Conservation (phyloP, 352 stramenopile genomes). For the Globisporangium paroecandrum region DNA sequence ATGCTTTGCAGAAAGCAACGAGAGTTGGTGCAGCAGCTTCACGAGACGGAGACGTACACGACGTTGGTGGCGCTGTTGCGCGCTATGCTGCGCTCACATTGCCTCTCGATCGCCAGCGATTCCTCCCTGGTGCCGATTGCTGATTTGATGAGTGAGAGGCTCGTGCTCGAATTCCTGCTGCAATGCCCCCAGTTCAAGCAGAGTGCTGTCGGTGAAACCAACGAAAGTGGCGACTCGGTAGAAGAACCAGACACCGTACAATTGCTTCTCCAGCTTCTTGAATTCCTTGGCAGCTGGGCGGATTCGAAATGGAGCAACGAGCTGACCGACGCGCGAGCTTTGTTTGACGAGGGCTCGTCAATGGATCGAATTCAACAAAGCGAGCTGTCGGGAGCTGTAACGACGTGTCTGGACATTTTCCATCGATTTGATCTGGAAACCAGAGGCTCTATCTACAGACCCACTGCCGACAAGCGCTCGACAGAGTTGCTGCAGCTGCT, state of each 20-base stretch:
- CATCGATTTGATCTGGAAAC: slow-evolving; percentile 5
- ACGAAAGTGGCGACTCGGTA: not conserved
- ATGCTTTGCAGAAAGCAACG: slow-evolving; percentile 21
- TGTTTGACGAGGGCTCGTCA: not conserved
- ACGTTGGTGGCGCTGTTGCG: slow-evolving; percentile 28
- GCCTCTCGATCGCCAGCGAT: slow-evolving; percentile 16
- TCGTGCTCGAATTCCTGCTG: slow-evolving; percentile 27
- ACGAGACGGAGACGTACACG: slow-evolving; percentile 29
- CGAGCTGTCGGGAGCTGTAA: slow-evolving; percentile 2
- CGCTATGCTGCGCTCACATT: slow-evolving; percentile 23
- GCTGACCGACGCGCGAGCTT: not conserved
- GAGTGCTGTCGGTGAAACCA: not conserved
- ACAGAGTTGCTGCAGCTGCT: slow-evolving; percentile 10
- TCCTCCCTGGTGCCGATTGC: slow-evolving; percentile 22
- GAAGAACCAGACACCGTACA: not conserved
- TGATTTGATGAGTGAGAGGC: slow-evolving; percentile 28
- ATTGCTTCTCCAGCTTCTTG: slow-evolving; percentile 9
- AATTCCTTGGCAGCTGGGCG: slow-evolving; percentile 1
- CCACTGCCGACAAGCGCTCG: slow-evolving; percentile 4
- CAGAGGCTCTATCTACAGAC: slow-evolving; percentile 2
- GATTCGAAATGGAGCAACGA: slow-evolving; percentile 5
- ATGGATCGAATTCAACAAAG: not conserved
- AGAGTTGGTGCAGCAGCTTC: slow-evolving; percentile 13
- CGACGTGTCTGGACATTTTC: not conserved
- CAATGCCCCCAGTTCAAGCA: not conserved